Base-by-base conservation (phyloP, 1,284 basidiomycete genomes). In the Ustilago tritici region DNA sequence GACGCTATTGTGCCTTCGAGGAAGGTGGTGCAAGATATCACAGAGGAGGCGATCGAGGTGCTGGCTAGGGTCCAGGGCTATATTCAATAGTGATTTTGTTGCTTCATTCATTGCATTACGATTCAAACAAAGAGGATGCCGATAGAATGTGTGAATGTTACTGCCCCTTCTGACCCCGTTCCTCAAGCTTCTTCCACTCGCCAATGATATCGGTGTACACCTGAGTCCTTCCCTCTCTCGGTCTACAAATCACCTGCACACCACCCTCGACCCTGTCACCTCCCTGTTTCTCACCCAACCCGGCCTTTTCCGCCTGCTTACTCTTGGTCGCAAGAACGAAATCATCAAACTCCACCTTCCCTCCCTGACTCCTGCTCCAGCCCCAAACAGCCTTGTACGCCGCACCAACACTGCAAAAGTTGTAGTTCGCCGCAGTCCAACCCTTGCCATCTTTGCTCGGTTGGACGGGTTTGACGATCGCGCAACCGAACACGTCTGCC, bases 401-500 rank as follows among this genome's bases (percentile, higher is more conserved):
- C 3, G 83, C 81, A 38, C 80, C 84, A 8, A 85, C 82, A n/a
- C 78, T 81, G 56, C 83, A 82, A 40, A 80, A 80, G 71, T 85
- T 85, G 68, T 80, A 81, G 53, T 81, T 66, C 23, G 79, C 72
- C 2, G 65, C 60, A 4, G 35, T 61, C 71, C 71, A 70, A 11
- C 54, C 53, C 15, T 64, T 64, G 4, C 65, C 70, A 19, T 75
- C 68, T n/a, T 76, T 61, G 15, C 61, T 60, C n/a, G 61, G 62
- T 54, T 80, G 60, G 46, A 76, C 67, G 0, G 82, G 82, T 40
- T 76, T 76, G 60, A 76, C 72, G n/a, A 85, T 73, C 38, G 77
- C 65, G 60, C 78, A 79, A 34, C 89, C 90, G 65, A 95, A 91
- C 10, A 94, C 89, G 85, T 95, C 92, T 19, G 94, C 92, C 41